Evolutionary conservation across 306 rosid genomes (phyloP).

Genomic region (Trifolium dubium): DNA sequence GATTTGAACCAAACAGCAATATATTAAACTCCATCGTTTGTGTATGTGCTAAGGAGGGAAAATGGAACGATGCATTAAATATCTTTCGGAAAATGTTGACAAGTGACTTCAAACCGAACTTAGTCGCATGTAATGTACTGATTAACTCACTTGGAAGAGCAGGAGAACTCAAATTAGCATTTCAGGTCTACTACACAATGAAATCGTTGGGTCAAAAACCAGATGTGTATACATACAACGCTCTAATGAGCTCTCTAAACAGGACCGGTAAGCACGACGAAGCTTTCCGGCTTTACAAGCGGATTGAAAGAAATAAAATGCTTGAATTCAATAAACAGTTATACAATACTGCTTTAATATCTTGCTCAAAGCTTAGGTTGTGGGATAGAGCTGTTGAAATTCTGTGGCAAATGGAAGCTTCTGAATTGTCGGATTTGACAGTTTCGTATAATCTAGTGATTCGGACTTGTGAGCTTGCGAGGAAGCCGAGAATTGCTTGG

Average conservation of each 20-base stretch:
- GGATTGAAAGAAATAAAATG: conserved; percentile 49
- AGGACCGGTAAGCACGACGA: conserved; percentile 56
- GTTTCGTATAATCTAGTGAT: conserved; percentile 78
- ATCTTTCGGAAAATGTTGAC: conserved; percentile 68
- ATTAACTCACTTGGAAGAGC: conserved; percentile 81
- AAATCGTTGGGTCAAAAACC: conserved; percentile 65
- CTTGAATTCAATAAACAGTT: conserved; percentile 57
- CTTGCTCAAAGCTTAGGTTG: conserved; percentile 81
- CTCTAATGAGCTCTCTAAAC: conserved; percentile 66
- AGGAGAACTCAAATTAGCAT: conserved; percentile 72
- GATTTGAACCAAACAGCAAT: conserved; percentile 64
- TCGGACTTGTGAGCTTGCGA: conserved; percentile 72
- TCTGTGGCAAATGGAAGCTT: conserved; percentile 85
- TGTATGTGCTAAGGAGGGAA: conserved; percentile 75
- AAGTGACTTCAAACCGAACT: conserved; percentile 60
- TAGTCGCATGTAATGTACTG: conserved; percentile 69
- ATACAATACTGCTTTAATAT: conserved; percentile 68
- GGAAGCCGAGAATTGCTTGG: conserved; percentile 74
- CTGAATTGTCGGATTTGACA: conserved; percentile 55
- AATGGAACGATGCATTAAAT: conserved; percentile 66
- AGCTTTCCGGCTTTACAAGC: conserved; percentile 71
- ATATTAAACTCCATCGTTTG: conserved; percentile 69
- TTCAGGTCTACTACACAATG: conserved; percentile 53
- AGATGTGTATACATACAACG: conserved; percentile 79
- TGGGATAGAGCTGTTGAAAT: conserved; percentile 80